These are phyloP conservation scores for Oleoguttula mirabilis DNA, from an alignment of 495 filamentous ascomycete species.

Conservation along the genomic window DNA sequence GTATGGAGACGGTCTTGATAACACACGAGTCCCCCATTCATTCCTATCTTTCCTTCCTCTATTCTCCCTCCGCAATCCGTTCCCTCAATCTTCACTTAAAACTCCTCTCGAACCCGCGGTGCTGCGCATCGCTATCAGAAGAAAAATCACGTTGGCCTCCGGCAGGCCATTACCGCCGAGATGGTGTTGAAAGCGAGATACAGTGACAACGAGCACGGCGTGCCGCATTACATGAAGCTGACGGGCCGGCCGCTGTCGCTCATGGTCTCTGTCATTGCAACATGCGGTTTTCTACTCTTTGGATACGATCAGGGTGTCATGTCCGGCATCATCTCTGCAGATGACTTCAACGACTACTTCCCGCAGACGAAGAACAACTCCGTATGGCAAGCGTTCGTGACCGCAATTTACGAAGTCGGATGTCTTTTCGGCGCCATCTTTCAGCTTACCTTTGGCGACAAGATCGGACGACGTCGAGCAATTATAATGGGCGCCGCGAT, in stretches of 20 bases:
- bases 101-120: no score
- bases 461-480: conserved; percentile 43
- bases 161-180: conserved; percentile 1
- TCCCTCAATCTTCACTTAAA: no score
- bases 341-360: conserved; percentile 58
- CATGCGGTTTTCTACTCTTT: conserved; percentile 16
- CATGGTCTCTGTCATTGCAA: conserved; percentile 9
- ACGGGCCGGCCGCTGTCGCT: conserved; percentile 5
- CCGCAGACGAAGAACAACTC: conserved; percentile 51
- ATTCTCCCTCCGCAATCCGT: neutral
- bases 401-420: conserved; percentile 73
- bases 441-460: conserved; percentile 55
- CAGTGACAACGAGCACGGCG: conserved; percentile 5
- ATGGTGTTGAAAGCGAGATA: conserved; percentile 11
- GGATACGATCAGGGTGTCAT: conserved; percentile 47
- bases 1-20: no score
- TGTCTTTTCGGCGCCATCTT: conserved; percentile 65
- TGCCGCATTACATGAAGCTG: conserved; percentile 8
- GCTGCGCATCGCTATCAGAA: no score
- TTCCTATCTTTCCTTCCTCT: neutral
- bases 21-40: conserved; percentile 1
- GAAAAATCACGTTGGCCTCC: neutral
- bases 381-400: conserved; percentile 69
- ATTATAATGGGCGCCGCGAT: conserved; percentile 52
- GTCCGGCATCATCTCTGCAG: conserved; percentile 68